Base-by-base conservation (phyloP, 805 yeast species). In the Candida ponderosae region DNA sequence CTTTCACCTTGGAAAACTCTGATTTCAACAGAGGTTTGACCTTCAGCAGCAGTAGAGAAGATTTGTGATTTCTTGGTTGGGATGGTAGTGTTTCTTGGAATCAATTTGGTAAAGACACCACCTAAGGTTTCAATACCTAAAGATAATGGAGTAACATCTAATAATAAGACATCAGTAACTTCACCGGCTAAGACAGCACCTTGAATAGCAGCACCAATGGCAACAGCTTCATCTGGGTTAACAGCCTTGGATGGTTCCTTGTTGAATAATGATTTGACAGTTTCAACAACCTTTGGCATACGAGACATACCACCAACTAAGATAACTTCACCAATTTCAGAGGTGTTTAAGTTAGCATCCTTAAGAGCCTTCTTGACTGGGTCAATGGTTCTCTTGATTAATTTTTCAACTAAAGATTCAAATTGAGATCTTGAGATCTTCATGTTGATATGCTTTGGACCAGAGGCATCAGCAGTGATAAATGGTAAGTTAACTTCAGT, bases 261-360 rank as follows among this genome's bases (percentile, higher is more conserved):
- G 34, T 70, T 67, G 55, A 84, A 84, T 30, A 79, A 51, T 9
- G 66, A 63, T 51, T 70, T 71, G 33, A 84, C 90, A 24, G 78
- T 66, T 39, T 72, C 72, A 41, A 86, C 66, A 48, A 84, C 79
- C 60, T 76, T 78, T 46, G 94, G 94, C 94, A 84, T 84, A 61
- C 94, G 66, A 27, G 94, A 81, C 94, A 84, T 84, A 52, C 94
- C 94, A 47, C 94, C 94, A 33, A 84, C 94, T 37, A 84, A 60
- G 41, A 84, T 72, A 31, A 84, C 79, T 59, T 84, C 89, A 55
- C 84, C 85, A 38, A 83, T 68, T 39, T 82, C 87, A 34, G 73
- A 68, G 11, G 81, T 66, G 31, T 75, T 66, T 47, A 84, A 61
- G 32, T 72, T 76, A 6, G 93, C 87, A 62, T 84, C 94, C 53